Evolutionary conservation across 306 rosid genomes (phyloP), one percentile per base, ranked within the genome.

Genomic region (Canavalia ensiformis): DNA sequence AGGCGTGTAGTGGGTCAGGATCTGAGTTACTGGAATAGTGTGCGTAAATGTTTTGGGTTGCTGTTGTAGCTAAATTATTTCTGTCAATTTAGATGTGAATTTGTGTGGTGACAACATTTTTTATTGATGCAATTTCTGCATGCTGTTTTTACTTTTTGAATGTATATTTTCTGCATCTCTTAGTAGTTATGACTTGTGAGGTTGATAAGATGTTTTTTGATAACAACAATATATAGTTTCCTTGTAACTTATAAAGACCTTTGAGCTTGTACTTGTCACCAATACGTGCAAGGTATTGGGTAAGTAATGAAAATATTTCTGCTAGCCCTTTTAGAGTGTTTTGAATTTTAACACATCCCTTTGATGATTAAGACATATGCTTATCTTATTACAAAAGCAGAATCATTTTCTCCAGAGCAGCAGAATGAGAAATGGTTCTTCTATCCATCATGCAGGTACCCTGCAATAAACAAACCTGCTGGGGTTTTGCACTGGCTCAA

Each of bases 391-490:
- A 42, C 34, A 45, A 50, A 35, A 2, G 35, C 41, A 42, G 37
- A 66, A 68, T 42, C 60, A 35, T 75, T 83, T 64, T 64, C 67
- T 45, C 3, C 2, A 46, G 35, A 72, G 25, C 30, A 8, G 8
- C 28, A 33, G 33, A 54, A n/a, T 59, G 62, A 33, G 18, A 59
- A 35, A 77, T 80, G 4, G 69, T 70, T 42, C n/a, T 71, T 69
- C 18, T 42, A 33, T 78, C 76, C 73, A 72, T 82, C 82, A 77
- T 84, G 88, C 84, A 95, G 99, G 99, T 95, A 95, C 87, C 98
- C 99, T 83, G 99, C 99, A 8, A 95, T 95, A 84, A 95, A 95
- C 86, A 95, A 95, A 80, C 99, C 99, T 42, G 99, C 99, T 49
- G 99, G 98, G 80, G 97, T 95, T 52, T 85, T 91, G 50, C 97